Evolutionary conservation across 805 yeast genomes (phyloP), one percentile per base, ranked within the genome.

Genomic region (Candida orba): DNA sequence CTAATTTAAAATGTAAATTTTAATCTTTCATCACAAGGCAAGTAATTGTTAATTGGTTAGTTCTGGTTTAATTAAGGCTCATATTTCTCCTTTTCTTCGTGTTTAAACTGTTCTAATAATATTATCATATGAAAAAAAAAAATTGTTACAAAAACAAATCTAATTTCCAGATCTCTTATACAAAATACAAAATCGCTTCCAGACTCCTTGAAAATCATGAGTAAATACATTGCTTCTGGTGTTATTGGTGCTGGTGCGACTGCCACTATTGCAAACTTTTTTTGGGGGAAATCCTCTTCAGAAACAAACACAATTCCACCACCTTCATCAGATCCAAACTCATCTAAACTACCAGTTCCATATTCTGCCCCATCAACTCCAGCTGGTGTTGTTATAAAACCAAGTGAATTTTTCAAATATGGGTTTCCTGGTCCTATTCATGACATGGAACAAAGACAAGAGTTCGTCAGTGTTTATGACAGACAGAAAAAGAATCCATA

Each of bases 341-440:
- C 25, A 6, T 31, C 40, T 6, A 42, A 52, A 34, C 18, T 46
- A 10, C 41, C 53, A 9, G 43, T 42, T 9, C 45, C 54, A 22
- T 31, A 32, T n/a, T 13, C 41, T 31, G n/a, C 36, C 10, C 22
- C 34, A 9, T 35, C 47, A 30, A 8, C 39, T 8, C 45, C 45
- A 4, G 59, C 12, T 47, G 65, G 39, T 63, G 56, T 40, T 25
- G 54, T 54, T 4, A 76, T 87, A 4, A 72, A 78, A 46, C 99
- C 98, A 0, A 74, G 77, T 20, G 95, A 71, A 7, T 89, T 84
- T 66, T 90, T 89, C 69, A 80, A 81, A 54, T 90, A 85, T 59
- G 99, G 99, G 4, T 88, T 86, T 57, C 99, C 98, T 0, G 96
- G 96, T 2, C 98, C 98, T 0, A 74, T 85, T 29, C 95, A 88